These are phyloP conservation scores for Lathyrus aphaca DNA, from an alignment of 306 rosid species.

Conservation along the genomic window DNA sequence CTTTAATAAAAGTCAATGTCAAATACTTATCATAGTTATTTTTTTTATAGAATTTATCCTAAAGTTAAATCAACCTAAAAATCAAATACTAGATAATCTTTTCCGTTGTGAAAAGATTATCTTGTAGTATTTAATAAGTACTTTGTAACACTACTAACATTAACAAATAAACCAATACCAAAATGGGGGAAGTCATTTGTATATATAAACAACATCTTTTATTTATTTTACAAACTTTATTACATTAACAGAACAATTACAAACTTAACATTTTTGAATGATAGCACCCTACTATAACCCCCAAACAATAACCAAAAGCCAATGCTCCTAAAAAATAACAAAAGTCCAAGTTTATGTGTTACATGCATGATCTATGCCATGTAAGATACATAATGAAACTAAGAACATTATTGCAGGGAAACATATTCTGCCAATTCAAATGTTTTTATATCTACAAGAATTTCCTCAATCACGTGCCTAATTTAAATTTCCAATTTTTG, in stretches of 20 bases:
- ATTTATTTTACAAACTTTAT: conserved; percentile 23
- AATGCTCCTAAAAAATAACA: background rate
- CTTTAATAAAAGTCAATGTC: too few species aligned
- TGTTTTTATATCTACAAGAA: background rate
- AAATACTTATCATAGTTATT: too few species aligned
- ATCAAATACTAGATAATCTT: too few species aligned
- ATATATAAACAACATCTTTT: conserved; percentile 11
- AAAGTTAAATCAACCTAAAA: too few species aligned
- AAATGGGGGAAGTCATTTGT: background rate
- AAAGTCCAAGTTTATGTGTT: background rate
- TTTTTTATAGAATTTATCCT: too few species aligned
- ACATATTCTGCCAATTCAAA: background rate
- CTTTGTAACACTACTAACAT: background rate
- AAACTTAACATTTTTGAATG: conserved; percentile 2
- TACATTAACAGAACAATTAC: conserved; percentile 2
- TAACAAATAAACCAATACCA: background rate
- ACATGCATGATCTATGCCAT: background rate
- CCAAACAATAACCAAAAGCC: conserved; percentile 16
- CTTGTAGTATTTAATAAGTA: too few species aligned
- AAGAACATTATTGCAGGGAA: conserved; percentile 4
- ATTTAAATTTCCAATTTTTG: conserved; percentile 32
- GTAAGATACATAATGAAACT: conserved; percentile 20
- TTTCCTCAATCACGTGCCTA: background rate
- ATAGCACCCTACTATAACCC: background rate
- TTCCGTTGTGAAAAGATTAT: too few species aligned